Conservation (phyloP, 2,329 filamentous ascomycete genomes). For the Onygena corvina region DNA sequence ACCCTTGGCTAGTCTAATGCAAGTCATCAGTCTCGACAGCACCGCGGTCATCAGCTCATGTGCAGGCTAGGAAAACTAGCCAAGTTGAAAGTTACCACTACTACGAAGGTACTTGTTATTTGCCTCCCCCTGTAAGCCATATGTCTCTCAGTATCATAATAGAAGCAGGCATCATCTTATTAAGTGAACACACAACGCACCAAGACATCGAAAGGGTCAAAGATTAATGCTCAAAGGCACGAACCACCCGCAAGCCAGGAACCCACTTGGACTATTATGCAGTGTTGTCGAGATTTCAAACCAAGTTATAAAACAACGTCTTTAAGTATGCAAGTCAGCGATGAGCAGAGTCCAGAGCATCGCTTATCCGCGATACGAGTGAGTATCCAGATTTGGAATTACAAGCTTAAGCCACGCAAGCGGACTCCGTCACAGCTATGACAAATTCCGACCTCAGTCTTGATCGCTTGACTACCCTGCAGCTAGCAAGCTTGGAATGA, state of each 20-base stretch:
- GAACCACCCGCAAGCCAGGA: slow-evolving; percentile 3
- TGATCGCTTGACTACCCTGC: too few relatives aligned
- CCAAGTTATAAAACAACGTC: too few relatives aligned
- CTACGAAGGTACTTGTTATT: slow-evolving; percentile 1
- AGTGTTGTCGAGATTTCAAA: too few relatives aligned
- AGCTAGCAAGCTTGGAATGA: too few relatives aligned
- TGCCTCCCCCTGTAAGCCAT: neutral
- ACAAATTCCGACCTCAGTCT: too few relatives aligned
- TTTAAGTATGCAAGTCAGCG: too few relatives aligned
- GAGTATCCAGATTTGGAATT: neutral
- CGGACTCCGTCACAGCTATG: neutral
- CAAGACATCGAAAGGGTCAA: slow-evolving; percentile 1
- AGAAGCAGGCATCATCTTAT: neutral
- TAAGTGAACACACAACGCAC: neutral
- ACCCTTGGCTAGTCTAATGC: neutral
- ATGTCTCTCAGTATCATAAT: neutral
- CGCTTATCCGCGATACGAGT: slow-evolving; percentile 3
- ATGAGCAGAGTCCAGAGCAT: slow-evolving; percentile 3
- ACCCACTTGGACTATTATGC: slow-evolving; percentile 1
- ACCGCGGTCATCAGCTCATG: neutral
- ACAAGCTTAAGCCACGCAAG: slow-evolving; percentile 2
- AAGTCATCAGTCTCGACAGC: neutral
- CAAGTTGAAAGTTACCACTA: neutral
- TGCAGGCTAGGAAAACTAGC: neutral
- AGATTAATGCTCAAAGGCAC: neutral